These are phyloP conservation scores for Epichloe hybrida DNA, from an alignment of 2,329 filamentous ascomycete genomes.

Conservation along the genomic window DNA sequence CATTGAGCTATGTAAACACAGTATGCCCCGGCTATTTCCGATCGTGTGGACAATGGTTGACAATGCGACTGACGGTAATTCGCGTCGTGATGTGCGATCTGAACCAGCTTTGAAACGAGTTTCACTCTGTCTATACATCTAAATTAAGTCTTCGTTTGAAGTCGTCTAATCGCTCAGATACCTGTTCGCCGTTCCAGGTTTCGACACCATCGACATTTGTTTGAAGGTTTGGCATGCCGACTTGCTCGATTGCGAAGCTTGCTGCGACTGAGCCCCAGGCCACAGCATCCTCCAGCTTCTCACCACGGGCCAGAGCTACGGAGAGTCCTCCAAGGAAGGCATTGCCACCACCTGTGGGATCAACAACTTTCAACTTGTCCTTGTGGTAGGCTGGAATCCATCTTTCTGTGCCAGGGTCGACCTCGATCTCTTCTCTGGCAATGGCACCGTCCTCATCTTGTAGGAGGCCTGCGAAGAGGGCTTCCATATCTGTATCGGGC, in stretches of 20 bases:
- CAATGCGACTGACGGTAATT: neutral
- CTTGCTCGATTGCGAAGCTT: conserved; percentile 88
- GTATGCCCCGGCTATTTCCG: too few relatives aligned
- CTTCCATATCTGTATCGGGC: conserved; percentile 49
- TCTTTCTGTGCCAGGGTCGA: conserved; percentile 50
- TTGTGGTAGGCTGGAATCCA: conserved; percentile 73
- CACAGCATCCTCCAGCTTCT: conserved; percentile 54
- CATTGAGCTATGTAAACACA: neutral
- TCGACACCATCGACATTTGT: conserved; percentile 32
- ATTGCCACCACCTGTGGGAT: conserved; percentile 91
- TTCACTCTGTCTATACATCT: neutral
- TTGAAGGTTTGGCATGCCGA: conserved; percentile 58
- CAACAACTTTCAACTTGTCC: conserved; percentile 47
- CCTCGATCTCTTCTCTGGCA: conserved; percentile 43
- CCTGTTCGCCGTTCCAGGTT: conserved; percentile 46
- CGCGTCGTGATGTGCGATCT: neutral
- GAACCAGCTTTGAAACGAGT: neutral
- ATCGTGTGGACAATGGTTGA: neutral
- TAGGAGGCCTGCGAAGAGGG: conserved; percentile 44
- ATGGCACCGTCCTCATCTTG: conserved; percentile 39
- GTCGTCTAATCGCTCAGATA: conserved; percentile 37
- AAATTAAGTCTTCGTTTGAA: conserved; percentile 20
- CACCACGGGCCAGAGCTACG: conserved; percentile 45
- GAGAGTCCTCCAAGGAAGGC: conserved; percentile 59
- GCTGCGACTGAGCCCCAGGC: conserved; percentile 71